Base-by-base conservation (phyloP, 2,329 filamentous ascomycete genomes). In the Massarina eburnea region DNA sequence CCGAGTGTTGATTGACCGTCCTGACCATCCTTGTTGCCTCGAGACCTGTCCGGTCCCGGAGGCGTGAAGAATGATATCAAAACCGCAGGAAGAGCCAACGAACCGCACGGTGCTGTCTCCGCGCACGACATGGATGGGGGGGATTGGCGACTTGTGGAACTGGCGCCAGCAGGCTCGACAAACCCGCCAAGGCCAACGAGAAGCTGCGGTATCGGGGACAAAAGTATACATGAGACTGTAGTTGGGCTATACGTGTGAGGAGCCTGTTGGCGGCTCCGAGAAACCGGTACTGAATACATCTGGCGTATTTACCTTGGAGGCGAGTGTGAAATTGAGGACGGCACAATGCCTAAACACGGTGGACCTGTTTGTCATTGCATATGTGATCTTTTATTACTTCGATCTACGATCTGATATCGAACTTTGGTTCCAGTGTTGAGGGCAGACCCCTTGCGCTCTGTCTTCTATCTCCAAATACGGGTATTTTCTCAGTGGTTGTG, bases 281-380 rank as follows among this genome's bases (percentile, higher is more conserved):
- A 24, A 21, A 17, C 26, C 39, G 29, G 27, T 42, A 32, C 29
- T 35, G 26, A 20, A 30, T 34, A 27, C 17, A 8, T 18, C 32
- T 29, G 17, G 34, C 15, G 34, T 43, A 42, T 47, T 29, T 43
- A 8, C 40, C 41, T 26, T 6, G 24, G 7, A 35, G 34, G 39
- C 39, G 36, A 45, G 33, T 41, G 19, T 38, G 42, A 45, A 26
- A 38, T 45, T 42, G 19, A 35, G 17, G 27, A 44, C 45, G 22
- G 27, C 32, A 34, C 35, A 48, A 30, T 33, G 21, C 15, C 46
- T 19, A 36, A 48, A 41, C 22, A 4, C 14, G 22, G 8, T 26
- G 26, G 26, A 10, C 14, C 10, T 38, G 26, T 40, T 29, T 8
- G 18, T 40, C 22, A 41, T 33, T 22, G 38, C n/a, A 32, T 40